Evolutionary conservation across 768 basidiomycete genomes (phyloP).

Genomic region (Naganishia friedmannii): DNA sequence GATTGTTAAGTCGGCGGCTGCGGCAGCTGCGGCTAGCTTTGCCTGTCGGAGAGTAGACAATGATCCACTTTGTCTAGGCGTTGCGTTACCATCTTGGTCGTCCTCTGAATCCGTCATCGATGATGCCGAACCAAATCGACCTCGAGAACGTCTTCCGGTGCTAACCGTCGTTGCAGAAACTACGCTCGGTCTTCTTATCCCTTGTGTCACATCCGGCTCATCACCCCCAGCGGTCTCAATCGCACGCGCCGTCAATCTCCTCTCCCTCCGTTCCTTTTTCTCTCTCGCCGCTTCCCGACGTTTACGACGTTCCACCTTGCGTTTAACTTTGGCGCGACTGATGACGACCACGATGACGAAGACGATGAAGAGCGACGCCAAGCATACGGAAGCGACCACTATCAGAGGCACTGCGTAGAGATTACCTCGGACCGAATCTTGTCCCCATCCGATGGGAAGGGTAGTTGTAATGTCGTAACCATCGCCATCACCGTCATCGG

Average conservation of each 20-base stretch:
- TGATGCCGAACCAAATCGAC: slow-evolving; percentile 2
- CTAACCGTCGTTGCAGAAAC: neutral
- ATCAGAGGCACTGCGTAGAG: slow-evolving; percentile 50
- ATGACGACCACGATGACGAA: slow-evolving; percentile 43
- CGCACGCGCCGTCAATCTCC: neutral
- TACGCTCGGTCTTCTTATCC: neutral
- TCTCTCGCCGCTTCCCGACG: slow-evolving; percentile 31
- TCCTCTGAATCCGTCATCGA: slow-evolving; percentile 19
- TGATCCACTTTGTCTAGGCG: slow-evolving; percentile 12
- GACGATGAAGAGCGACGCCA: slow-evolving; percentile 43
- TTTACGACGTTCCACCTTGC: slow-evolving; percentile 36
- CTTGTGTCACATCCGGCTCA: neutral
- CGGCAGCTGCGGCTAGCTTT: neutral
- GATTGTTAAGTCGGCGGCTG: no score
- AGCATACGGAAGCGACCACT: slow-evolving; percentile 42
- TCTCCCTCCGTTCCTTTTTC: slow-evolving; percentile 15
- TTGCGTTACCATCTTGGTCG: neutral
- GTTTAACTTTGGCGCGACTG: slow-evolving; percentile 41
- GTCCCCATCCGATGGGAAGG: slow-evolving; percentile 48
- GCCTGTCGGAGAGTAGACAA: slow-evolving; percentile 14
- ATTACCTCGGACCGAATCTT: slow-evolving; percentile 41
- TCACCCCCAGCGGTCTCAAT: neutral
- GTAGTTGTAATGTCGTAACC: slow-evolving; percentile 40
- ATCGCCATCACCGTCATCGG: neutral
- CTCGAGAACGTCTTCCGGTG: neutral